These are phyloP conservation scores for Hirsutella thompsonii DNA, from an alignment of 2,329 filamentous ascomycete genomes.

Conservation along the genomic window DNA sequence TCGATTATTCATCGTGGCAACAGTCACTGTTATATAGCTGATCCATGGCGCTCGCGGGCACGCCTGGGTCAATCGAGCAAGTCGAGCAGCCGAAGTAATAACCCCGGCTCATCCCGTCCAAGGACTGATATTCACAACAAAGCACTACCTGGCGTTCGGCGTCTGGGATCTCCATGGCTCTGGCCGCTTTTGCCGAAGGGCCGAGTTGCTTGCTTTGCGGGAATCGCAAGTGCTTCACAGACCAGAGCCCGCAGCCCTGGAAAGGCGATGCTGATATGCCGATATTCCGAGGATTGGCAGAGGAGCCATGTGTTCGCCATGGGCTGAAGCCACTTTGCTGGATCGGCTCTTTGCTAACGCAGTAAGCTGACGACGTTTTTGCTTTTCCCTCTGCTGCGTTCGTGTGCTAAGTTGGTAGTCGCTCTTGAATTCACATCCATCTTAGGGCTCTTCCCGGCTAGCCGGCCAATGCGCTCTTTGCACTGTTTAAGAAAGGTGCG, in stretches of 20 bases:
- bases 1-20: no score
- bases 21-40: no score
- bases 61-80: not conserved
- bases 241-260: not conserved
- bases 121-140: not conserved
- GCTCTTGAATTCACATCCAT: no score
- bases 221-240: not conserved
- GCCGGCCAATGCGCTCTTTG: no score
- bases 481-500: no score
- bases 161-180: no score
- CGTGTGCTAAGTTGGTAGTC: no score
- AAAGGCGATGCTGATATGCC: not conserved
- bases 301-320: not conserved
- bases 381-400: no score
- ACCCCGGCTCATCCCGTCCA: not conserved
- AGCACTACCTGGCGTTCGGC: not conserved
- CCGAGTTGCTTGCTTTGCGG: not conserved
- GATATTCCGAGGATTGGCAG: not conserved
- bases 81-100: not conserved
- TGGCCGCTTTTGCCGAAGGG: not conserved
- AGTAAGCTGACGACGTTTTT: not conserved
- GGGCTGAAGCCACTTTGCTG: not conserved
- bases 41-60: not conserved
- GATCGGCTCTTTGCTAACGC: not conserved
- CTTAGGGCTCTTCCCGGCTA: no score